Evolutionary conservation across 2,329 filamentous ascomycete genomes (phyloP).

Genomic region (Aureobasidium lini): DNA sequence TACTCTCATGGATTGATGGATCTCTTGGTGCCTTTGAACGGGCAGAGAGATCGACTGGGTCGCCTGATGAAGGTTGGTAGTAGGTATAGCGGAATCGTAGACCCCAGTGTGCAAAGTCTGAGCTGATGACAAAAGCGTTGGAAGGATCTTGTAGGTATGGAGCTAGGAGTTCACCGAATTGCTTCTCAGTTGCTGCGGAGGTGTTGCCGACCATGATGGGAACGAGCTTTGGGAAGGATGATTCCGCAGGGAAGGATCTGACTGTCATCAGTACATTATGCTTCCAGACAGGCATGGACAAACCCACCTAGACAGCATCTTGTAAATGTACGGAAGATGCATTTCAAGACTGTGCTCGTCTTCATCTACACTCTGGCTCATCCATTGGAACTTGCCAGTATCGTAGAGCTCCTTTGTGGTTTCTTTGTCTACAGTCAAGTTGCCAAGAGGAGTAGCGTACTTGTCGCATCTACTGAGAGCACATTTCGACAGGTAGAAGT

Average conservation of each 20-base stretch:
- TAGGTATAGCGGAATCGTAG: slow-evolving; percentile 73
- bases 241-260: slow-evolving; percentile 31
- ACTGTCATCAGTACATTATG: neutral
- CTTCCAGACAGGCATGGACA: neutral
- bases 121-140: slow-evolving; percentile 82
- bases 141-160: slow-evolving; percentile 68
- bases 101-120: slow-evolving; percentile 98
- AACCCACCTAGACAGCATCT: slow-evolving; percentile 51
- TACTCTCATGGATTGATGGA: slow-evolving; percentile 72
- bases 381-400: slow-evolving; percentile 54
- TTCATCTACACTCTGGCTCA: slow-evolving; percentile 61
- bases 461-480: slow-evolving; percentile 65
- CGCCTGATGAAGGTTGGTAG: slow-evolving; percentile 52
- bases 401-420: slow-evolving; percentile 45
- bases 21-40: slow-evolving; percentile 36
- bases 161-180: slow-evolving; percentile 62
- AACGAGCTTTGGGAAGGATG: slow-evolving; percentile 64
- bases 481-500: slow-evolving; percentile 68
- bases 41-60: slow-evolving; percentile 35
- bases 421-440: slow-evolving; percentile 56
- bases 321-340: slow-evolving; percentile 90
- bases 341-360: slow-evolving; percentile 93
- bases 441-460: slow-evolving; percentile 69
- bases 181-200: slow-evolving; percentile 55
- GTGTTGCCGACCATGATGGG: slow-evolving; percentile 83